Evolutionary conservation across 2,329 filamentous ascomycete genomes (phyloP).

Genomic region (Lasiodiplodia sp.): DNA sequence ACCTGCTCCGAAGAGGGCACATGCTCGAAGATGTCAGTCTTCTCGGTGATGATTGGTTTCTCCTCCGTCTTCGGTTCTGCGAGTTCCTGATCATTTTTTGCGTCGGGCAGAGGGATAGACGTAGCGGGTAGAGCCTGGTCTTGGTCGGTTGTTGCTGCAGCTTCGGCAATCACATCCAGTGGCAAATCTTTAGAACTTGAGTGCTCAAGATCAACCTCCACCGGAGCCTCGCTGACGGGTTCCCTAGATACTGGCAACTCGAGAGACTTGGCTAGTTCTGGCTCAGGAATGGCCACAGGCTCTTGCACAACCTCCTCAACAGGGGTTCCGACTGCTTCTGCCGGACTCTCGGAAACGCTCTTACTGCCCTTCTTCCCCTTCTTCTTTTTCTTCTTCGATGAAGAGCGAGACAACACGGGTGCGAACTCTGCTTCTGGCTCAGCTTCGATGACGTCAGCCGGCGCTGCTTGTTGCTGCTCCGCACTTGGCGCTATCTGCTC

Average conservation of each 20-base stretch:
- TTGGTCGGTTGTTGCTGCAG: neutral
- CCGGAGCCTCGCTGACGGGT: neutral
- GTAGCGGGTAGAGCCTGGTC: neutral
- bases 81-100: neutral
- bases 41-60: neutral
- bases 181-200: neutral
- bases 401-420: neutral
- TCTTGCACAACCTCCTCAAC: neutral
- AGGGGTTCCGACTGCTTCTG: neutral
- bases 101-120: neutral
- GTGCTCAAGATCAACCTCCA: neutral
- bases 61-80: neutral
- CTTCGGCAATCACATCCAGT: neutral
- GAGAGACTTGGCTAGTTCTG: neutral
- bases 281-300: neutral
- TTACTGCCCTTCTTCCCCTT: conserved; percentile 23
- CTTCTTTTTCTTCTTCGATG: conserved; percentile 20
- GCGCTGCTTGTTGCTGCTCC: too few species aligned
- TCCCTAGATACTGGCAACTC: neutral
- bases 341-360: neutral
- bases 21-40: neutral
- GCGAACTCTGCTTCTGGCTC: conserved; percentile 10
- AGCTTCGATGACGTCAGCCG: neutral
- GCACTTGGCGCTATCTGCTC: neutral
- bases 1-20: neutral